These are phyloP conservation scores for Calonectria honghensis DNA, from an alignment of 2,329 filamentous ascomycete species.

Conservation along the genomic window DNA sequence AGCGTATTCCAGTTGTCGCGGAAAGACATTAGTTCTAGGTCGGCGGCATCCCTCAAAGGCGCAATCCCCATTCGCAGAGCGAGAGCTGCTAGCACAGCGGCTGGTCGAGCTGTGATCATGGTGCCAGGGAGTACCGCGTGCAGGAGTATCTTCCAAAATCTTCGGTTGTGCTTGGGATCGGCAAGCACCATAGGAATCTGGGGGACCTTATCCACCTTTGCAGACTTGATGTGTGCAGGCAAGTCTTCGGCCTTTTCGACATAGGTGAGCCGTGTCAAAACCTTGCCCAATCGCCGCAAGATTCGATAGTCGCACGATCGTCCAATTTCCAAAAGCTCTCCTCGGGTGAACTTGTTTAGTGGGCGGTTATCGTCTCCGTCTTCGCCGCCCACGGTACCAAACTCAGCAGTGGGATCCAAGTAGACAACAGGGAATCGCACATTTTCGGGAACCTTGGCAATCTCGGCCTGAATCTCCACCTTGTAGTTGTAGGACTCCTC, in stretches of 20 bases:
- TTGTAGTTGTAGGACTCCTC: slow-evolving; percentile 71
- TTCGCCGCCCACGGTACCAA: slow-evolving; percentile 51
- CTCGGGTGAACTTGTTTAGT: slow-evolving; percentile 63
- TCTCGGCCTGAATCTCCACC: slow-evolving; percentile 63
- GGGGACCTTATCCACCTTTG: slow-evolving; percentile 58
- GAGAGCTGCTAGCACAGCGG: slow-evolving; percentile 68
- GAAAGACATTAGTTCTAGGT: slow-evolving; percentile 64
- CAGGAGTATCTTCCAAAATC: slow-evolving; percentile 70
- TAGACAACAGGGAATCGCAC: slow-evolving; percentile 68
- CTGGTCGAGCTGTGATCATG: slow-evolving; percentile 65
- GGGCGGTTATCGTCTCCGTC: slow-evolving; percentile 43
- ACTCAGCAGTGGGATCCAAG: slow-evolving; percentile 68
- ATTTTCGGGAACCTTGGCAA: slow-evolving; percentile 61
- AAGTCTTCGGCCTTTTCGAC: slow-evolving; percentile 63
- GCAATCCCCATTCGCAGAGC: slow-evolving; percentile 68
- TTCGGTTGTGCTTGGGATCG: slow-evolving; percentile 56
- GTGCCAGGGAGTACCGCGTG: slow-evolving; percentile 70
- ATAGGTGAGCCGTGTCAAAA: slow-evolving; percentile 68
- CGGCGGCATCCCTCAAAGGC: slow-evolving; percentile 63
- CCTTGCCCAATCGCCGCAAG: slow-evolving; percentile 67
- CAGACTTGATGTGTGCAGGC: slow-evolving; percentile 64
- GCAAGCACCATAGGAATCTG: slow-evolving; percentile 67
- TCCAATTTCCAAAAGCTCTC: slow-evolving; percentile 70
- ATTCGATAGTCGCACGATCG: slow-evolving; percentile 70
- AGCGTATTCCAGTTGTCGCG: slow-evolving; percentile 67